A percentile compares a stretch with the other conserved stretches of the same genome.
phyloP scores from a whole-genome alignment of 2,329 filamentous ascomycete genomes.

The Colletotrichum limetticola region DNA sequence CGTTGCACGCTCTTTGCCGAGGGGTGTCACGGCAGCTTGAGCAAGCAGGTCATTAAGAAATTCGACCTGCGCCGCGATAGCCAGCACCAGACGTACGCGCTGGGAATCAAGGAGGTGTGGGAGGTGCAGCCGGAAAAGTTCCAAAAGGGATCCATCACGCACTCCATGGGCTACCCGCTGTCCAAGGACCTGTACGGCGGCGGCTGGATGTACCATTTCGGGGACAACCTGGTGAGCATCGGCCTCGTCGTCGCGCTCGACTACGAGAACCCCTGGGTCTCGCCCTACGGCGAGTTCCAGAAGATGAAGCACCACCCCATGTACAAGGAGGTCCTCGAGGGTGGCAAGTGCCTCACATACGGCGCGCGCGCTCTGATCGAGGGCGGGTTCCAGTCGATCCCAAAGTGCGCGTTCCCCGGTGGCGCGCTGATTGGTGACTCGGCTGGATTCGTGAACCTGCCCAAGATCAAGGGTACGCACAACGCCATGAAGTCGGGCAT shows the following conservation, averaged over 20 bases:
- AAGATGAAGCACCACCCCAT: conserved; percentile 98
- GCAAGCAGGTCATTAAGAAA: conserved; percentile 94
- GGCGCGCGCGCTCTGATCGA: conserved; percentile 92
- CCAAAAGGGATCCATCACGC: conserved; percentile 83
- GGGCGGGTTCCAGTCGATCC: conserved; percentile 97
- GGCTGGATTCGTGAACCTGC: conserved; percentile 95
- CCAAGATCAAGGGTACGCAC: conserved; percentile 98
- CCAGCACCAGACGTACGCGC: conserved; percentile 93
- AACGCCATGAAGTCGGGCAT: conserved; percentile 98
- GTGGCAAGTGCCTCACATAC: conserved; percentile 97
- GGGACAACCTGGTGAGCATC: conserved; percentile 93
- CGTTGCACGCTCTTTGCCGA: conserved; percentile 91
- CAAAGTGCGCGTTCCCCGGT: conserved; percentile 95
- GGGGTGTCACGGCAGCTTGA: conserved; percentile 94
- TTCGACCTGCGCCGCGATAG: conserved; percentile 90
- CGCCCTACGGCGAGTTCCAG: conserved; percentile 96
- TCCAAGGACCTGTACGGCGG: conserved; percentile 92
- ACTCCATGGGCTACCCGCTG: conserved; percentile 93
- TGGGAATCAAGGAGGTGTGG: conserved; percentile 98
- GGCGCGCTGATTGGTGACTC: conserved; percentile 96
- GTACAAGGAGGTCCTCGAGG: conserved; percentile 87
- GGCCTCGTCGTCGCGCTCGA: conserved; percentile 94
- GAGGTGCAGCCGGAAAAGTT: conserved; percentile 95
- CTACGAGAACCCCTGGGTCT: conserved; percentile 96
- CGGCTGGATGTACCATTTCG: conserved; percentile 99